These are phyloP conservation scores for Fraxinus velutina DNA, from an alignment of 305 asterid genomes.

Conservation along the genomic window DNA sequence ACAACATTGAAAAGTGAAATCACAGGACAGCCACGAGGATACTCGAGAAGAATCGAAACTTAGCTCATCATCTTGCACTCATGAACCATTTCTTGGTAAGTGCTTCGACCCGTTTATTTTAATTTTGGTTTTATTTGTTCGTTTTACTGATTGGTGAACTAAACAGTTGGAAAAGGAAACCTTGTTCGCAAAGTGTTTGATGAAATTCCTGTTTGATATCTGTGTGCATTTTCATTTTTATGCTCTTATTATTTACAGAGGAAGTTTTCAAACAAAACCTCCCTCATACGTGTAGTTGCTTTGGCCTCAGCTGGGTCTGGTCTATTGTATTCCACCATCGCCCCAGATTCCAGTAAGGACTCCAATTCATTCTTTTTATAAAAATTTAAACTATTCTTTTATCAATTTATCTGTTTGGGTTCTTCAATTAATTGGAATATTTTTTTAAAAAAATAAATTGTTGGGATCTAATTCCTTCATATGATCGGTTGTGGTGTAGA, in stretches of 20 bases:
- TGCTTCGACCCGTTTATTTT: not conserved
- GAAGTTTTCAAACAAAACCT: slow-evolving; percentile 33
- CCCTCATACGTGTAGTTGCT: slow-evolving; percentile 44
- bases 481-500: not conserved
- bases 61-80: not conserved
- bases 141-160: not conserved
- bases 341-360: slow-evolving; percentile 40
- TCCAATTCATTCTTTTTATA: not conserved
- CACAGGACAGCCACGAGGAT: not conserved
- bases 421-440: not conserved
- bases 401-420: not conserved
- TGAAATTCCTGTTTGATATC: slow-evolving; percentile 21
- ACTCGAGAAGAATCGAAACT: not conserved
- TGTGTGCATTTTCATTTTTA: not conserved
- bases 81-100: slow-evolving; percentile 36
- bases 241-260: slow-evolving; percentile 35
- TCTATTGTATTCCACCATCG: slow-evolving; percentile 29
- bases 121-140: not conserved
- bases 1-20: not conserved
- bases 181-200: slow-evolving; percentile 23
- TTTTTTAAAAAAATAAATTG: not conserved
- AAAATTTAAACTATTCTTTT: not conserved
- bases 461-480: not conserved
- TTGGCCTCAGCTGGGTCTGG: slow-evolving; percentile 66
- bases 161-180: not conserved